phyloP scores from a whole-genome alignment of 2,329 filamentous ascomycete genomes.

The Nemania serpens region DNA sequence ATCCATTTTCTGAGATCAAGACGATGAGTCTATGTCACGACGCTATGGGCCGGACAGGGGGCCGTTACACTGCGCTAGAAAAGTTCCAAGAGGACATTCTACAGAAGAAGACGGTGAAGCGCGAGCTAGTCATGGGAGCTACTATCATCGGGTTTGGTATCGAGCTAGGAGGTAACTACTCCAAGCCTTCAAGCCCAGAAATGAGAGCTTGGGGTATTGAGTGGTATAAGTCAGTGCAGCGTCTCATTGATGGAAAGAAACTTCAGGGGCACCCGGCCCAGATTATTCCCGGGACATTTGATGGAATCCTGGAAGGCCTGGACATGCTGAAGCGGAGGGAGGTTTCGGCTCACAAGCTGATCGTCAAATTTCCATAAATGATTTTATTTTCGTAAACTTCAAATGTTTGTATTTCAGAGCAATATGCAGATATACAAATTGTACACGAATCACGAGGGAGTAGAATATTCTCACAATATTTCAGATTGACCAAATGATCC shows the following conservation, averaged over 20 bases:
- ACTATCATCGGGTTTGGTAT: too few relatives aligned
- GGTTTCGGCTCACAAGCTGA: background rate
- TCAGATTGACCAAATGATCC: too few relatives aligned
- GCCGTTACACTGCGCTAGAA: background rate
- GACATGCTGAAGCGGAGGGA: slow-evolving; percentile 10
- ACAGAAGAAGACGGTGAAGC: background rate
- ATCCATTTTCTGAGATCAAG: background rate
- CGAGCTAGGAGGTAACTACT: too few relatives aligned
- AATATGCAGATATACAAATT: too few relatives aligned
- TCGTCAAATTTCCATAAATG: background rate
- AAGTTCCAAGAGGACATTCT: background rate
- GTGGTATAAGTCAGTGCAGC: background rate
- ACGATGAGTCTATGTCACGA: background rate
- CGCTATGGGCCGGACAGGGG: background rate
- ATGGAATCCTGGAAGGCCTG: slow-evolving; percentile 14
- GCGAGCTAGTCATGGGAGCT: too few relatives aligned
- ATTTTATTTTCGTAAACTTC: too few relatives aligned
- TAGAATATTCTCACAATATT: too few relatives aligned
- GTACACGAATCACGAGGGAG: too few relatives aligned
- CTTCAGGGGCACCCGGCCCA: slow-evolving; percentile 11
- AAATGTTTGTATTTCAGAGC: too few relatives aligned
- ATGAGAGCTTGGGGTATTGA: background rate
- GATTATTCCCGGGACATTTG: slow-evolving; percentile 8
- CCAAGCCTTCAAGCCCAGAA: background rate
- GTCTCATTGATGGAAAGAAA: background rate